Percentiles rank a stretch among this genome's conserved stretches.
These are phyloP conservation scores for Lipomyces yamadae DNA, from an alignment of 805 yeast genomes.

Conservation along the genomic window DNA sequence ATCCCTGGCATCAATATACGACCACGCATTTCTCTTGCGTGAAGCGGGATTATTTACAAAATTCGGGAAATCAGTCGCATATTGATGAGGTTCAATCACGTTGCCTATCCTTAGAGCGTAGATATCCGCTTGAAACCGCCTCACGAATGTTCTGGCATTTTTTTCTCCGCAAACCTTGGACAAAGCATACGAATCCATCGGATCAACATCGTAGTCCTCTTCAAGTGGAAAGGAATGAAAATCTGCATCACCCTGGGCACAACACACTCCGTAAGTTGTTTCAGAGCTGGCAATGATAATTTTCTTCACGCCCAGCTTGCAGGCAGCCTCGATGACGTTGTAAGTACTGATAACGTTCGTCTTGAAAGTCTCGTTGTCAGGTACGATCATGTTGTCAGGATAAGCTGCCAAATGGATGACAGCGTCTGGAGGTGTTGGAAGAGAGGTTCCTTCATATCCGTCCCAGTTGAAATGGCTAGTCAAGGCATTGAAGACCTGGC, in stretches of 20 bases:
- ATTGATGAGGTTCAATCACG: conserved; percentile 15
- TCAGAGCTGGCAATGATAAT: conserved; percentile 13
- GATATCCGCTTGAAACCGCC: conserved; percentile 11
- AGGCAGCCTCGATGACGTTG: conserved; percentile 18
- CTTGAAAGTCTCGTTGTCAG: conserved; percentile 11
- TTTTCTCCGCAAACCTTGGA: conserved; percentile 15
- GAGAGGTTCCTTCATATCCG: conserved; percentile 3
- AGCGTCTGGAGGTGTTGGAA: conserved; percentile 12
- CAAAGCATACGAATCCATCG: conserved; percentile 11
- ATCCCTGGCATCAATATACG: conserved; percentile 16
- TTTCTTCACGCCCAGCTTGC: conserved; percentile 14
- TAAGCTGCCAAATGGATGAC: conserved; percentile 19
- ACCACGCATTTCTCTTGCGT: conserved; percentile 17
- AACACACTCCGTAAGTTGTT: conserved; percentile 17
- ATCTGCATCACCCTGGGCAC: conserved; percentile 10
- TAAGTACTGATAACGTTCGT: conserved; percentile 9
- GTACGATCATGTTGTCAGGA: conserved; percentile 14
- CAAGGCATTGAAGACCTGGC: conserved; percentile 18
- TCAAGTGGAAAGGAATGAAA: conserved; percentile 15
- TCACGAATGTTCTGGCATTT: conserved; percentile 14
- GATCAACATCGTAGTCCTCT: conserved; percentile 16
- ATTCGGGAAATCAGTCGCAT: not conserved
- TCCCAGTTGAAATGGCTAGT: not conserved
- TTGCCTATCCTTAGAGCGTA: conserved; percentile 16
- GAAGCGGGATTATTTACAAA: conserved; percentile 7